Conservation (phyloP, 257 asterid genomes). For the Rauvolfia tetraphylla region DNA sequence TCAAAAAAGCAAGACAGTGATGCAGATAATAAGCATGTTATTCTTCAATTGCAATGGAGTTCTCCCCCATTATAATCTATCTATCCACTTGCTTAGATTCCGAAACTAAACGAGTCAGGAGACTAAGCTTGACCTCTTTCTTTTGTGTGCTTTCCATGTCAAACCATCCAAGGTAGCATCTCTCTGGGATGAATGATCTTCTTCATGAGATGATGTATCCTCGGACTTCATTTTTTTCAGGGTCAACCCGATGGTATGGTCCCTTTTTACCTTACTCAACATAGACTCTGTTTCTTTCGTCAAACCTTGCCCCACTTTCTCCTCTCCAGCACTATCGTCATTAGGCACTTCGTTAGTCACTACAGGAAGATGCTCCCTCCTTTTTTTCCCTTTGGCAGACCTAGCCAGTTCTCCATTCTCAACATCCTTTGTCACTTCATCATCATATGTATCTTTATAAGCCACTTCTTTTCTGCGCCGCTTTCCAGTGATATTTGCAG, state of each 20-base stretch:
- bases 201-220: slow-evolving; percentile 43
- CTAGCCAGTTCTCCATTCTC: slow-evolving; percentile 54
- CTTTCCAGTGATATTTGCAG: slow-evolving; percentile 67
- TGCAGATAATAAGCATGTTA: not conserved
- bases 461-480: slow-evolving; percentile 78
- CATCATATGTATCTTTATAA: slow-evolving; percentile 63
- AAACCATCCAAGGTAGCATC: slow-evolving; percentile 44
- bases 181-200: slow-evolving; percentile 32
- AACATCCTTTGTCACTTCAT: slow-evolving; percentile 74
- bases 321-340: slow-evolving; percentile 20
- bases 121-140: slow-evolving; percentile 74
- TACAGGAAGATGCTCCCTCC: slow-evolving; percentile 35
- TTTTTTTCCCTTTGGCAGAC: slow-evolving; percentile 40
- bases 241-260: slow-evolving; percentile 38
- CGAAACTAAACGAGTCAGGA: slow-evolving; percentile 15
- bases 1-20: not conserved
- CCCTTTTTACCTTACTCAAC: slow-evolving; percentile 53
- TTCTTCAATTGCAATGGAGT: slow-evolving; percentile 1
- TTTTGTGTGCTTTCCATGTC: slow-evolving; percentile 75
- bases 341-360: slow-evolving; percentile 30
- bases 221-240: slow-evolving; percentile 44
- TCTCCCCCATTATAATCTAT: not conserved
- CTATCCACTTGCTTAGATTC: not conserved
- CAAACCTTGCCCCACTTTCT: slow-evolving; percentile 32
- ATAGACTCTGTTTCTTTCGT: slow-evolving; percentile 41